Evolutionary conservation across 352 stramenopile genomes (phyloP).

Genomic region (Discostella stelligera): DNA sequence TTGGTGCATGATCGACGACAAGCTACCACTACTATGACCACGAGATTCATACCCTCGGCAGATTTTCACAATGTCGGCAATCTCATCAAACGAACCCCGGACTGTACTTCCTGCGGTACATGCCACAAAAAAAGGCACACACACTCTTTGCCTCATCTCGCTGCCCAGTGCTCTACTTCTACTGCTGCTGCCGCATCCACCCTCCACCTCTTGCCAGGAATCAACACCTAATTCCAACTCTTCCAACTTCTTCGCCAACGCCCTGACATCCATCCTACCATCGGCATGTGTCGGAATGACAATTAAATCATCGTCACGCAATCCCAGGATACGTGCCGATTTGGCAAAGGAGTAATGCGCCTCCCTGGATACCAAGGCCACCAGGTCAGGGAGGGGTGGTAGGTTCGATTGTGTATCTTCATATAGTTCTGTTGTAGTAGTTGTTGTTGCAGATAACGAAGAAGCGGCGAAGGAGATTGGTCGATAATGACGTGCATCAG

Average conservation of each 20-base stretch:
- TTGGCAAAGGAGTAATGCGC: constrained; percentile 73
- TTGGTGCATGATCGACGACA: background rate
- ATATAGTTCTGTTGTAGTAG: background rate
- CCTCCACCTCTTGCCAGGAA: background rate
- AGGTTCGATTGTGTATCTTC: background rate
- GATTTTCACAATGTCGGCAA: constrained; percentile 50
- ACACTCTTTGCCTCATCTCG: background rate
- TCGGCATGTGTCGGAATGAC: constrained; percentile 37
- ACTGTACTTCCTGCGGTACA: constrained; percentile 69
- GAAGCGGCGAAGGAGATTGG: background rate
- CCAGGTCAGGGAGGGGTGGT: constrained; percentile 20
- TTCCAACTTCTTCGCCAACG: constrained; percentile 41
- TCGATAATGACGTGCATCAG: background rate
- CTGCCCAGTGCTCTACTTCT: background rate
- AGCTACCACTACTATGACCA: background rate
- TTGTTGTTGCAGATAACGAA: constrained; percentile 4
- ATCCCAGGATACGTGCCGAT: constrained; percentile 48
- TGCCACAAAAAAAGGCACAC: constrained; percentile 66
- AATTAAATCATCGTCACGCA: constrained; percentile 56
- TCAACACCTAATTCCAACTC: constrained; percentile 23
- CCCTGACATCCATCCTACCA: constrained; percentile 50
- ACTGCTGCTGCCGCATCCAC: background rate
- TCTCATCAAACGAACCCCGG: constrained; percentile 64
- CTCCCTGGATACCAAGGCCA: constrained; percentile 65
- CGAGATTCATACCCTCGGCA: constrained; percentile 39